A percentile compares a stretch with the other conserved stretches of the same genome.
These are phyloP conservation scores for Nymphaea colorata DNA, from an alignment of 164 flowering plant genomes.

Conservation along the genomic window DNA sequence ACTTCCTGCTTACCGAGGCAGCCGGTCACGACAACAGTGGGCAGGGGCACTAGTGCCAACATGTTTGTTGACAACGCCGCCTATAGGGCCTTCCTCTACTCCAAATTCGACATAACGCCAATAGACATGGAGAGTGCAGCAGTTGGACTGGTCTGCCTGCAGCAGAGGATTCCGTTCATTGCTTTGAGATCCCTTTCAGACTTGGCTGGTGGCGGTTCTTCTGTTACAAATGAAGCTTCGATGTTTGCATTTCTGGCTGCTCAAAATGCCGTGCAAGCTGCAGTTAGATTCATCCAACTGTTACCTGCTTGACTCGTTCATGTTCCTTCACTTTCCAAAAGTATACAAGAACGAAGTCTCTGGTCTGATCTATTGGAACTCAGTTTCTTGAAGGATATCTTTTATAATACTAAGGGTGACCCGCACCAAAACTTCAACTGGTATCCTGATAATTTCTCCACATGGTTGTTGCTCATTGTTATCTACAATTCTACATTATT, in stretches of 20 bases:
- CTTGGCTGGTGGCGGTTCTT: constrained; percentile 25
- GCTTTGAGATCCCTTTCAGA: constrained; percentile 22
- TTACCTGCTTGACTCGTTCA: neutral
- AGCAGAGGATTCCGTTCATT: constrained; percentile 21
- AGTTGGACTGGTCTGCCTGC: constrained; percentile 20
- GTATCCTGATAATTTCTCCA: too few relatives aligned
- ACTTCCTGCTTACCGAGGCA: constrained; percentile 18
- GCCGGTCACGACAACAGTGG: constrained; percentile 15
- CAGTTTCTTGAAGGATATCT: neutral
- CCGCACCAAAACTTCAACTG: too few relatives aligned
- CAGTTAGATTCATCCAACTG: constrained; percentile 9
- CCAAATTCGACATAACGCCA: constrained; percentile 15
- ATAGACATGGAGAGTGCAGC: constrained; percentile 30
- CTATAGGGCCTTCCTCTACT: constrained; percentile 14
- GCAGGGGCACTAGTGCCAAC: constrained; percentile 21
- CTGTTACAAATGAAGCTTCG: constrained; percentile 18
- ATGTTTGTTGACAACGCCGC: constrained; percentile 20
- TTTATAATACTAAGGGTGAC: too few relatives aligned
- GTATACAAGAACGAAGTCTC: neutral
- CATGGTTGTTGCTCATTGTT: too few relatives aligned
- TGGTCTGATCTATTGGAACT: neutral
- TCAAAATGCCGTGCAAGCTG: constrained; percentile 15
- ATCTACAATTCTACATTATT: too few relatives aligned
- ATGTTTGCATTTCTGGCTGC: constrained; percentile 17
- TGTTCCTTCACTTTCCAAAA: neutral